Evolutionary conservation across 1,284 basidiomycete species (phyloP).

Genomic region (Neonothopanus nambi): DNA sequence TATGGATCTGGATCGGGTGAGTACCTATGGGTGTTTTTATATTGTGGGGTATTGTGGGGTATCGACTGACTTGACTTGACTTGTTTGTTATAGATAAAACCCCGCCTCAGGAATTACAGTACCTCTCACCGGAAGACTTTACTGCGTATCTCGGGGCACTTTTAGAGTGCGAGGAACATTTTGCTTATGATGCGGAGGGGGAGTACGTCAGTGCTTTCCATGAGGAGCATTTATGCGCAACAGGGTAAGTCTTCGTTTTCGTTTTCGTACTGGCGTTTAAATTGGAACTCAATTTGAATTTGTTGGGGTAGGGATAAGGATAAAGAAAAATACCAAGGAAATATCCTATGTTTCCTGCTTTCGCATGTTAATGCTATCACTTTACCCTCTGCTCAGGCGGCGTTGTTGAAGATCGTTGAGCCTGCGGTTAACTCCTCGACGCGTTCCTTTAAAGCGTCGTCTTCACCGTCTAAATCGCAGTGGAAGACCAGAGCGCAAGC

Average conservation of each 20-base stretch:
- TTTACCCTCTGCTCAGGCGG: constrained; percentile 43
- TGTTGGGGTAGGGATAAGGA: constrained; percentile 6
- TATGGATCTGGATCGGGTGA: constrained; percentile 56
- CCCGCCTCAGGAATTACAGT: constrained; percentile 66
- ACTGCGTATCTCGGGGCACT: constrained; percentile 66
- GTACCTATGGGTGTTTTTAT: too few relatives aligned
- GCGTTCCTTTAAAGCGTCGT: constrained; percentile 38
- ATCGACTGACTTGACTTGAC: neutral
- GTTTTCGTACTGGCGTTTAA: too few relatives aligned
- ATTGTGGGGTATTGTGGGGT: neutral
- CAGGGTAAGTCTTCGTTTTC: constrained; percentile 37
- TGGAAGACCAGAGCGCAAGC: neutral
- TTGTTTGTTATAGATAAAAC: neutral
- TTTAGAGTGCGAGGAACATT: constrained; percentile 55
- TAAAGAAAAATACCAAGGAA: constrained; percentile 67
- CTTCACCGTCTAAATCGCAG: too few relatives aligned
- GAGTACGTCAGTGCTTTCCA: constrained; percentile 67
- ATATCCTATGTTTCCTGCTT: constrained; percentile 76
- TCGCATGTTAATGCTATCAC: constrained; percentile 78
- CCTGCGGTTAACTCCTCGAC: constrained; percentile 4
- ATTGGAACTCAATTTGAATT: too few relatives aligned
- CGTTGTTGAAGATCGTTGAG: neutral
- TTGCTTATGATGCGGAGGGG: constrained; percentile 61
- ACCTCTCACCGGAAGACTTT: constrained; percentile 75
- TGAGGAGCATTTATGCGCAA: constrained; percentile 49